Percentiles rank a stretch among this genome's conserved stretches.
Evolutionary conservation across 2,329 filamentous ascomycete genomes (phyloP).

Genomic region (Samsoniella hepiali): DNA sequence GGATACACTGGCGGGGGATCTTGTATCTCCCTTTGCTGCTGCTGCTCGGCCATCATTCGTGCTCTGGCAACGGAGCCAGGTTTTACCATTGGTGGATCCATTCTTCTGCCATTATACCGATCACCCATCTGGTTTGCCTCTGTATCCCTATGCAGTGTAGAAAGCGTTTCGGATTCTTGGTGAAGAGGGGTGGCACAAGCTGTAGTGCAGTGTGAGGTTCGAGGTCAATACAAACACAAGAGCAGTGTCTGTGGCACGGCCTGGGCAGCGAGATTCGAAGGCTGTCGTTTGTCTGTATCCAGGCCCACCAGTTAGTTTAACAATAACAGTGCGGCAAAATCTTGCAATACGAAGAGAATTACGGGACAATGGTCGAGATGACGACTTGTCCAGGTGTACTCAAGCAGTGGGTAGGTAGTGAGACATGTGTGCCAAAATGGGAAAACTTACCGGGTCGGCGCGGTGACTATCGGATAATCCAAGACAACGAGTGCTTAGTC

Average conservation of each 20-base stretch:
- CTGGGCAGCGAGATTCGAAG: background rate
- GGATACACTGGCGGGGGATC: conserved; percentile 17
- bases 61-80: conserved; percentile 17
- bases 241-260: background rate
- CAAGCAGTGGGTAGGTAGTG: background rate
- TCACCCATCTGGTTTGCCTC: conserved; percentile 12
- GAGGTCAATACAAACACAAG: background rate
- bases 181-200: background rate
- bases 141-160: background rate
- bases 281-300: background rate
- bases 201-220: background rate
- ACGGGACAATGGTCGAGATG: background rate
- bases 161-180: background rate
- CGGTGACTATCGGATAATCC: conserved; percentile 1
- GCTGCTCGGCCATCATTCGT: conserved; percentile 5
- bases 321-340: background rate
- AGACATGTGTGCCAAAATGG: conserved; percentile 5
- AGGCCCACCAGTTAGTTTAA: background rate
- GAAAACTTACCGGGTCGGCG: conserved; percentile 1
- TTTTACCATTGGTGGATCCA: conserved; percentile 11
- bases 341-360: background rate
- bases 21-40: conserved; percentile 19
- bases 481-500: background rate
- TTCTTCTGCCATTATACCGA: conserved; percentile 12
- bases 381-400: background rate